These are phyloP conservation scores for Teratosphaeria viscida DNA, from an alignment of 2,329 filamentous ascomycete genomes.

Conservation along the genomic window DNA sequence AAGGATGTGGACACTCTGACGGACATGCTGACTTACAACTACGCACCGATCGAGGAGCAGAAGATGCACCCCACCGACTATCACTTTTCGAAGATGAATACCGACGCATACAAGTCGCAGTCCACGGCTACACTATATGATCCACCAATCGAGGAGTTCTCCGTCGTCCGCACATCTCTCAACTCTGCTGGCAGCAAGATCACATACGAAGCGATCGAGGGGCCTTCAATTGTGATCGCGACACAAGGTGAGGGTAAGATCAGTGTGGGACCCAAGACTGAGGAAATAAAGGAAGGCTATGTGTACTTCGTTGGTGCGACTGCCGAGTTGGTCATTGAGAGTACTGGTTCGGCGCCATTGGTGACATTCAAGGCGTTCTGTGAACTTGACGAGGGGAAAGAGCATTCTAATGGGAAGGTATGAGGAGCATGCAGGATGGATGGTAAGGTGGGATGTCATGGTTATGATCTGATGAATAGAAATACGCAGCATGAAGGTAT, in stretches of 20 bases:
- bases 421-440: background rate
- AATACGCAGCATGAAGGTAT: background rate
- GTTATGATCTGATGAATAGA: background rate
- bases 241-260: slow-evolving; percentile 76
- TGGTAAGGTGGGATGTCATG: background rate
- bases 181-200: slow-evolving; percentile 63
- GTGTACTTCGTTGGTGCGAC: slow-evolving; percentile 67
- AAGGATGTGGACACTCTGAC: slow-evolving; percentile 88
- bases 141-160: slow-evolving; percentile 93
- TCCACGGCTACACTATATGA: slow-evolving; percentile 73
- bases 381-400: slow-evolving; percentile 43
- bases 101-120: slow-evolving; percentile 66
- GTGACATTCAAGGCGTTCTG: slow-evolving; percentile 91
- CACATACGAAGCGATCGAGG: slow-evolving; percentile 76
- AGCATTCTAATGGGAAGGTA: slow-evolving; percentile 7
- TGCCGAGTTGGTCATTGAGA: slow-evolving; percentile 72
- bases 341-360: slow-evolving; percentile 55
- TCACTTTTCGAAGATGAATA: slow-evolving; percentile 73
- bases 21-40: slow-evolving; percentile 87
- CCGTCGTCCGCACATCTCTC: slow-evolving; percentile 71
- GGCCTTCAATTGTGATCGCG: slow-evolving; percentile 88
- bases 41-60: slow-evolving; percentile 87
- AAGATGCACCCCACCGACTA: slow-evolving; percentile 84
- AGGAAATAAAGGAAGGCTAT: slow-evolving; percentile 48
- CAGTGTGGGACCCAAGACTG: slow-evolving; percentile 68